Conservation (phyloP, 2,329 filamentous ascomycete species). For the Diaporthe nobilis region DNA sequence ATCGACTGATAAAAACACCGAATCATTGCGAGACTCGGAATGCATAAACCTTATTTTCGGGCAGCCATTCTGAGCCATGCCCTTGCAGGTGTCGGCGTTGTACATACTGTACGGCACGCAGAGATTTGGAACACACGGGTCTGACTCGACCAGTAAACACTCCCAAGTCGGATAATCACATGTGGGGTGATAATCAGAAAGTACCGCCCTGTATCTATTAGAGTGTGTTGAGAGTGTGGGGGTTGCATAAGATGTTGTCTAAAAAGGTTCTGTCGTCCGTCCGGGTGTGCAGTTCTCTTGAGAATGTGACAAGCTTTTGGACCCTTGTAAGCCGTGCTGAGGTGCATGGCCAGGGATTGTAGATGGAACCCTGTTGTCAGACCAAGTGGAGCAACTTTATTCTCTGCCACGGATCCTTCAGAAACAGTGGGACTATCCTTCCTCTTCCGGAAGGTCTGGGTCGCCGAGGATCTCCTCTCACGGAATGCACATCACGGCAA, state of each 20-base stretch:
- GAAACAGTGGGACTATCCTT: background rate
- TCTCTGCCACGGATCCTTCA: background rate
- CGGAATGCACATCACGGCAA: background rate
- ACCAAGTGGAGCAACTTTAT: conserved; percentile 25
- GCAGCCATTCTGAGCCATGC: no score
- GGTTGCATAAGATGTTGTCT: background rate
- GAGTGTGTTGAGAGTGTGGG: background rate
- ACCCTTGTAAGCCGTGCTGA: background rate
- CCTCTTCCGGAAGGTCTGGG: background rate
- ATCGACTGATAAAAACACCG: background rate
- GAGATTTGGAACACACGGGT: background rate
- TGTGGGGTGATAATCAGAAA: background rate
- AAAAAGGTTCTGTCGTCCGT: no score
- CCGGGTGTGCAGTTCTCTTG: background rate
- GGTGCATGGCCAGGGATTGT: background rate
- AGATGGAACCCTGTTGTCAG: background rate
- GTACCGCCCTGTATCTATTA: background rate
- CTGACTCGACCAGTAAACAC: background rate
- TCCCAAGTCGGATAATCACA: background rate
- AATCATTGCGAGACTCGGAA: background rate
- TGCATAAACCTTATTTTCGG: background rate
- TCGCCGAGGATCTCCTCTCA: background rate
- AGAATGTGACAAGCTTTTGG: background rate
- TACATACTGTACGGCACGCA: background rate
- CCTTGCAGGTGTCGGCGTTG: background rate